Base-by-base conservation (phyloP, 305 asterid genomes). In the Rubia tinctorum region DNA sequence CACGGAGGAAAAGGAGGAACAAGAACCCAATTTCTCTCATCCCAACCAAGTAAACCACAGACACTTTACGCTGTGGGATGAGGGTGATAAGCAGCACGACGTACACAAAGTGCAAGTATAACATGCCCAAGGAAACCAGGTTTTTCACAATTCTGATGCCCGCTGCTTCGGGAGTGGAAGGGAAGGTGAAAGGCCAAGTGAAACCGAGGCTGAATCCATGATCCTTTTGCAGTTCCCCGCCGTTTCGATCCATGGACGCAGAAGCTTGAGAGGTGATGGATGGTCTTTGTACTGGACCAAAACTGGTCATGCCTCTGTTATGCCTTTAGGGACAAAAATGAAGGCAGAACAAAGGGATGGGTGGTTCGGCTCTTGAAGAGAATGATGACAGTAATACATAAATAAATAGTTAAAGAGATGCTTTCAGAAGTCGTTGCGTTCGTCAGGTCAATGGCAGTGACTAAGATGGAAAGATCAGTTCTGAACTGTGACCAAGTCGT, bases 41-140 rank as follows among this genome's bases (percentile, higher is more conserved):
- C 64, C 83, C 85, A 27, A 88, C 92, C 71, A 90, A 75, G 68
- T 11, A 77, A 60, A 89, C 71, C 10, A 87, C 68, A 0, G 95
- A 92, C 39, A 82, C 90, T 58, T 88, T 87, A 7, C 95, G 87
- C 20, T 1, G 0, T 6, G 97, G 96, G 22, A 82, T 63, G 8
- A 92, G 88, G 71, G 91, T 43, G 25, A 90, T 88, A 78, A 89
- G 86, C 61, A 90, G 88, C 2, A 87, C 88, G 0, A 91, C 79
- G 84, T 86, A 90, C 23, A 89, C 59, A 17, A 92, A 88, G 7
- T 73, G 77, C 0, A 76, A 77, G 40, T 90, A 88, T 80, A 82
- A 86, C 44, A 84, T 61, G 2, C 77, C 43, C 62, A 89, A 88
- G 12, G 39, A 70, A 23, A 40, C 67, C 0, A 87, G 60, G 85